Percentiles rank a stretch among this genome's conserved stretches.
phyloP scores from a whole-genome alignment of 495 filamentous ascomycete species.

The Trypethelium eluteriae region DNA sequence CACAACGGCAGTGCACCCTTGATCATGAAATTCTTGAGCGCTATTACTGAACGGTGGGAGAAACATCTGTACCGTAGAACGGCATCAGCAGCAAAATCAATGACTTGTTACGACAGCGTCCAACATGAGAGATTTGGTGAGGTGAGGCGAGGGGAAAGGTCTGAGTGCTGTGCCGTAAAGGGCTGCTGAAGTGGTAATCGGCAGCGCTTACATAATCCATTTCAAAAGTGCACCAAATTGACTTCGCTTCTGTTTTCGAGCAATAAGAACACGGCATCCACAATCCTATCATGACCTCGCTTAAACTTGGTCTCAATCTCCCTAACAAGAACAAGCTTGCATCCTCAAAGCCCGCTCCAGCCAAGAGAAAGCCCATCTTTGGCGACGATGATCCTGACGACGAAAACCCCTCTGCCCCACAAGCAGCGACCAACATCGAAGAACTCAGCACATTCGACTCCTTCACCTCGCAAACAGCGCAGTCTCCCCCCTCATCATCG shows the following conservation, averaged over 20 bases:
- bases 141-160: too few relatives aligned
- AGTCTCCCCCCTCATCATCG: neutral
- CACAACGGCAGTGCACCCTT: too few relatives aligned
- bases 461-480: slow-evolving; percentile 15
- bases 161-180: too few relatives aligned
- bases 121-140: too few relatives aligned
- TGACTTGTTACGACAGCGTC: too few relatives aligned
- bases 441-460: slow-evolving; percentile 34
- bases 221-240: too few relatives aligned
- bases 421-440: slow-evolving; percentile 19
- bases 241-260: too few relatives aligned
- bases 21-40: too few relatives aligned
- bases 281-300: slow-evolving; percentile 33
- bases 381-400: slow-evolving; percentile 45
- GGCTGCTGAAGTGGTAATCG: neutral
- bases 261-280: neutral
- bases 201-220: neutral
- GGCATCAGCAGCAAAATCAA: too few relatives aligned
- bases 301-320: slow-evolving; percentile 53
- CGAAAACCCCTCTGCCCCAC: slow-evolving; percentile 24
- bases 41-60: too few relatives aligned
- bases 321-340: slow-evolving; percentile 37
- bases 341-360: slow-evolving; percentile 26
- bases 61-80: too few relatives aligned
- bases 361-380: slow-evolving; percentile 46